Conservation (phyloP, 2,329 filamentous ascomycete species). For the Paracoccidioides lutzii region DNA sequence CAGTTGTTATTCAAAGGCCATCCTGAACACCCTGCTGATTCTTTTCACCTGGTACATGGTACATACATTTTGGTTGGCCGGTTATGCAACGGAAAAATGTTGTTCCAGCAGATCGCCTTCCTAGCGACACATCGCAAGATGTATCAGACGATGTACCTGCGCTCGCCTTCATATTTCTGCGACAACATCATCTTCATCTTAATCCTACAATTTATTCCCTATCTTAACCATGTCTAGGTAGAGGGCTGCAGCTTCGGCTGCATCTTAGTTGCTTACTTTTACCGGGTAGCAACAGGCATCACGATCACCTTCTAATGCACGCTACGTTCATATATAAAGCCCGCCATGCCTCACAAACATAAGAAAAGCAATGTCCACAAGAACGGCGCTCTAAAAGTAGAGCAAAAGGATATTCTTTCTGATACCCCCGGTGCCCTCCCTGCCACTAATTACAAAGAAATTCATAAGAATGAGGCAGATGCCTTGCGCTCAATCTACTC, state of each 20-base stretch:
- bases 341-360: conserved; percentile 35
- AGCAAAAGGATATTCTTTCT: conserved; percentile 24
- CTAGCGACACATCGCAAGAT: too few relatives aligned
- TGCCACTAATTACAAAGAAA: conserved; percentile 59
- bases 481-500: conserved; percentile 78
- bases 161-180: not conserved
- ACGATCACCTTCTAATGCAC: conserved; percentile 14
- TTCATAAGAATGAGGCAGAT: conserved; percentile 77
- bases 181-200: not conserved
- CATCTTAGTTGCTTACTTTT: conserved; percentile 23
- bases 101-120: not conserved
- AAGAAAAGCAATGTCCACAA: conserved; percentile 27
- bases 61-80: too few relatives aligned
- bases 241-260: conserved; percentile 33
- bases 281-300: conserved; percentile 19
- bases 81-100: not conserved
- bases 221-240: conserved; percentile 22
- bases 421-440: conserved; percentile 23
- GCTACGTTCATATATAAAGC: conserved; percentile 16
- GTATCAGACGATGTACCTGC: too few relatives aligned
- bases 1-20: too few relatives aligned
- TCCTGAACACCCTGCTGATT: too few relatives aligned
- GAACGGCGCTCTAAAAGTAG: conserved; percentile 22
- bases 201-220: conserved; percentile 3
- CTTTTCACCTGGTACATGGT: too few relatives aligned